A percentile compares a stretch with the other conserved stretches of the same genome.
These are phyloP conservation scores for Apiotrichum montevideense DNA, from an alignment of 1,284 basidiomycete genomes.

Conservation along the genomic window DNA sequence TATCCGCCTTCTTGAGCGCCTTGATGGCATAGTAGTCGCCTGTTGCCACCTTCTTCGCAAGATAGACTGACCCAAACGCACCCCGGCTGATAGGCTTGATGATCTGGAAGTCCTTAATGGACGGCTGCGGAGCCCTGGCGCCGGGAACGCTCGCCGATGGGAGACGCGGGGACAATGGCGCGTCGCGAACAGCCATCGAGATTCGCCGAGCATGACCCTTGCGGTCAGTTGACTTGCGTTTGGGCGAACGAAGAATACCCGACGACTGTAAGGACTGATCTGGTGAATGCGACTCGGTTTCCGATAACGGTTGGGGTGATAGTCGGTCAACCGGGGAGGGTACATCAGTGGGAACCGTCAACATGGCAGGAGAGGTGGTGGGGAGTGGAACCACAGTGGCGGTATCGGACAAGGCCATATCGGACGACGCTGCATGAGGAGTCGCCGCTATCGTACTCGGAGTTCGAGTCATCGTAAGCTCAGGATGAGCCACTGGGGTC, in stretches of 20 bases:
- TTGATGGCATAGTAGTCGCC: conserved; percentile 99
- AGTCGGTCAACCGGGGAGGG: too few species aligned
- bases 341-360: too few species aligned
- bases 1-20: conserved; percentile 97
- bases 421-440: too few species aligned
- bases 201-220: conserved; percentile 4
- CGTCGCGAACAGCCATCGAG: conserved; percentile 27
- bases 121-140: conserved; percentile 74
- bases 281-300: not conserved
- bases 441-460: too few species aligned
- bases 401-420: too few species aligned
- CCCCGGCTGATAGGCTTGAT: conserved; percentile 99
- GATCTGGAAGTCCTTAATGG: conserved; percentile 98
- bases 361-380: too few species aligned
- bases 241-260: not conserved
- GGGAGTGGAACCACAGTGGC: too few species aligned
- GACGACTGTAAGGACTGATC: not conserved
- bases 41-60: conserved; percentile 95
- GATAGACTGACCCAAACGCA: conserved; percentile 95
- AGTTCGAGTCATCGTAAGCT: not conserved
- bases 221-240: not conserved
- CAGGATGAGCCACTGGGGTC: not conserved
- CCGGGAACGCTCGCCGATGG: conserved; percentile 64
- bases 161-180: conserved; percentile 86
- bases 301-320: too few species aligned